Percentiles rank a stretch among this genome's conserved stretches.
Evolutionary conservation across 106 monocot species (phyloP).

Genomic region (Dendrobium officinale): DNA sequence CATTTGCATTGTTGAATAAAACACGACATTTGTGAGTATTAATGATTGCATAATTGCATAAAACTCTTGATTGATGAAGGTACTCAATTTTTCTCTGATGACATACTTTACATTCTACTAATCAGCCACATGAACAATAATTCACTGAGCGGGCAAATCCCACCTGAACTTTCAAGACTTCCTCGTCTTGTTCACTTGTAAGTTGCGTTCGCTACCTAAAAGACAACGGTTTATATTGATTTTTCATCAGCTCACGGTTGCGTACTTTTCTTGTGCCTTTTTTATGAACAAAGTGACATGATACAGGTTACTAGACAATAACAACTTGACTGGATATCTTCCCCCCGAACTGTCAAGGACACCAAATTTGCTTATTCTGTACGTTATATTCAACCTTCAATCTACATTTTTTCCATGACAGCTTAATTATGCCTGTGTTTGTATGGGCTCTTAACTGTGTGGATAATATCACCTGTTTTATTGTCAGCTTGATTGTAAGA

Average conservation of each 20-base stretch:
- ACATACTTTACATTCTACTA: constrained; percentile 6
- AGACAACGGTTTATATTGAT: neutral
- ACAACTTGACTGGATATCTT: constrained; percentile 83
- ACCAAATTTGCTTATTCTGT: constrained; percentile 78
- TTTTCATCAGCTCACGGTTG: neutral
- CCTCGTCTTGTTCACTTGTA: constrained; percentile 88
- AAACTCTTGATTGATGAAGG: constrained; percentile 11
- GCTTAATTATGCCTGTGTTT: neutral
- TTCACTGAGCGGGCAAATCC: constrained; percentile 92
- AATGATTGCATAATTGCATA: constrained; percentile 34
- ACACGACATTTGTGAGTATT: constrained; percentile 97
- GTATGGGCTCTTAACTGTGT: neutral
- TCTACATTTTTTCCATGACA: neutral
- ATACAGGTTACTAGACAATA: constrained; percentile 96
- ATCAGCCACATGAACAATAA: constrained; percentile 99
- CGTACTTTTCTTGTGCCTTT: neutral
- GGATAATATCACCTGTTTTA: neutral
- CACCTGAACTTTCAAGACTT: constrained; percentile 63
- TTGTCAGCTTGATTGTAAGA: no score
- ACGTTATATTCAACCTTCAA: constrained; percentile 18
- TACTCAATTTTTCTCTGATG: neutral
- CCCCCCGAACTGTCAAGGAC: constrained; percentile 58
- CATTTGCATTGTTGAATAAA: constrained; percentile 77
- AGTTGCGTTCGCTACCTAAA: constrained; percentile 17
- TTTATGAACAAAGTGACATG: constrained; percentile 16